Base-by-base conservation (phyloP, 306 rosid genomes). In the Pueraria montana region DNA sequence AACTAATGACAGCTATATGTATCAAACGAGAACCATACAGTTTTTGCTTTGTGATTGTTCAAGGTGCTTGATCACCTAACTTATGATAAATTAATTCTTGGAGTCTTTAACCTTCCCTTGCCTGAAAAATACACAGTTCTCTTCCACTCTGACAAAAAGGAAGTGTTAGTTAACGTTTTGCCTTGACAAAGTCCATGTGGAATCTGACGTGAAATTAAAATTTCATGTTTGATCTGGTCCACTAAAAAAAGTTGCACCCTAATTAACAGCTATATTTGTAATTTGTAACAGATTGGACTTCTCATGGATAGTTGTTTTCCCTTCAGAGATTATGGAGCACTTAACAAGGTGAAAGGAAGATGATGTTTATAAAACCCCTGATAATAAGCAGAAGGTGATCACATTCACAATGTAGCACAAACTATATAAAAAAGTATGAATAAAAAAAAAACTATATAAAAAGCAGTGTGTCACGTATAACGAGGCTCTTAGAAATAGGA, bases 1-100 rank as follows among this genome's bases (percentile, higher is more conserved):
- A 67, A 68, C 76, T 27, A 66, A 67, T 24, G 76, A 79, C 66
- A 38, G 53, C 82, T 66, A 49, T 32, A 43, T 45, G 65, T 73
- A 21, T 52, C 27, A 52, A 36, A 74, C 4, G 14, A 56, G 34
- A 75, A 62, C 61, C 43, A 72, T 40, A 10, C 40, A 71, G 36
- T 23, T 58, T 76, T 58, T 58, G 17, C 42, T 16, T 17, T 30
- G 32, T 32, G 30, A 73, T 53, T 52, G 36, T 12, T 27, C 46
- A 48, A 30, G 65, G 78, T 34, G 27, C 63, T 50, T 56, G 45
- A 61, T 59, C 43, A 59, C n/a, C 55, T 23, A 49, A 75, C 13
- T 8, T 16, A 38, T 7, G 38, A 56, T 36, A 56, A 76, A 59
- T 23, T 43, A 50, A 8, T 32, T 64, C 23, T 11, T 27, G 62